phyloP scores from a whole-genome alignment of 345 rosid species.

The Leavenworthia alabamica region DNA sequence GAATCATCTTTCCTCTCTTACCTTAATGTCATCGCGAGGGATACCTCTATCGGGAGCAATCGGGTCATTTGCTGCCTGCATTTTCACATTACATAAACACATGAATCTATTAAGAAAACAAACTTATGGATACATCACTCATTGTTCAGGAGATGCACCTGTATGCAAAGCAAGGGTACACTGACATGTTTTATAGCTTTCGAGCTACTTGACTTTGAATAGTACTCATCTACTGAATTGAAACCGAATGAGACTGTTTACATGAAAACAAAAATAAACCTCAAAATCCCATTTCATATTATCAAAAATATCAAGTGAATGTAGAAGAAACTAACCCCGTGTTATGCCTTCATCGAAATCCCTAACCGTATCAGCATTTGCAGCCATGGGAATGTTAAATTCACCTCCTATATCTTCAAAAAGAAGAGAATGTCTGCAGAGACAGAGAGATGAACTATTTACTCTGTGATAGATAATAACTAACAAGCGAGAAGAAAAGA shows the following conservation, averaged over 20 bases:
- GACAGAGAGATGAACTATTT: not conserved
- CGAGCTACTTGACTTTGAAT: conserved; percentile 80
- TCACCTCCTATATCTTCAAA: conserved; percentile 86
- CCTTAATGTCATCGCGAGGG: conserved; percentile 81
- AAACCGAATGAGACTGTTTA: conserved; percentile 87
- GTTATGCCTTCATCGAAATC: conserved; percentile 85
- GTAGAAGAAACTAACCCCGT: conserved; percentile 41
- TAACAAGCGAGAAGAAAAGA: conserved; percentile 2
- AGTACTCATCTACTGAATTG: conserved; percentile 86
- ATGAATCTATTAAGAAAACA: not conserved
- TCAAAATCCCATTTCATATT: not conserved
- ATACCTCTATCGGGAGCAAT: conserved; percentile 85
- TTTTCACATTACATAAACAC: conserved; percentile 8
- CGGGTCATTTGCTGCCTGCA: conserved; percentile 85
- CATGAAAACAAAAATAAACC: not conserved
- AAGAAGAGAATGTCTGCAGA: conserved; percentile 74
- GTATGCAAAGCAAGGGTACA: conserved; percentile 82
- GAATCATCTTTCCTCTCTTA: conserved; percentile 18
- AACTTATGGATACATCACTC: not conserved
- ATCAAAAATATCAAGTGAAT: not conserved
- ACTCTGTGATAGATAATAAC: not conserved
- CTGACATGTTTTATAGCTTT: conserved; percentile 51
- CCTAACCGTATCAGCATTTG: conserved; percentile 71
- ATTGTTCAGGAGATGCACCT: conserved; percentile 38
- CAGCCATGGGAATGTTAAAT: conserved; percentile 57